Base-by-base conservation (phyloP, 176 grass and related monocot species). In the Rhynchospora breviuscula region DNA sequence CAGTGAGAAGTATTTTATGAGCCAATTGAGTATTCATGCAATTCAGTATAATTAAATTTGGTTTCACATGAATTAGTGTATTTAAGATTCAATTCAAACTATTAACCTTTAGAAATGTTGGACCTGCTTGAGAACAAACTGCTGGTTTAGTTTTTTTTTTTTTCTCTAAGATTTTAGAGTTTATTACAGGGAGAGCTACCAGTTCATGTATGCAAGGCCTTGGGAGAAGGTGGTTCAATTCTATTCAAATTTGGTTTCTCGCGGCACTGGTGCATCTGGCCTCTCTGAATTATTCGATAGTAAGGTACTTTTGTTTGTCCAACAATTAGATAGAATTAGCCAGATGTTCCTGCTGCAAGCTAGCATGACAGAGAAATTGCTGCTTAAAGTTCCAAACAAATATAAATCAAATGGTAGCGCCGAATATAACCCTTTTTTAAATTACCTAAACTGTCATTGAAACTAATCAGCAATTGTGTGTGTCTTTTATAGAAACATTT, bases 211-310 rank as follows among this genome's bases (percentile, higher is more conserved):
- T 59, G 83, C 49, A 54, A 87, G 82, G 80, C 93, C 86, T 22
- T 98, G 93, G 93, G 90, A 83, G 71, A 90, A 79, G 84, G 91
- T 95, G 79, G 85, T 91, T 10, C 85, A 91, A 40, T 98, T 95
- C 83, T 98, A 98, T 64, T 88, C 85, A 43, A 59, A 83, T 57
- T 89, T 93, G 64, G 93, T 95, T 49, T 48, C 73, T 68, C 9
- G 79, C 26, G 91, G 91, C 6, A 78, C 77, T 19, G 91, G 91
- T 3, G 83, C 88, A 2, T 67, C 48, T 3, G 86, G 88, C 7
- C 91, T 95, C 3, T 87, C 80, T 45, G 81, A 79, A 11, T 76
- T 98, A 70, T 98, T 98, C 40, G 26, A 58, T 43, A 47, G 83
- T 53, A 85, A 87, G 80, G 89, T 94, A 52, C 85, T 83, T 22